Conservation (phyloP, 129 eudicot genomes). For the Smallanthus sonchifolius region DNA sequence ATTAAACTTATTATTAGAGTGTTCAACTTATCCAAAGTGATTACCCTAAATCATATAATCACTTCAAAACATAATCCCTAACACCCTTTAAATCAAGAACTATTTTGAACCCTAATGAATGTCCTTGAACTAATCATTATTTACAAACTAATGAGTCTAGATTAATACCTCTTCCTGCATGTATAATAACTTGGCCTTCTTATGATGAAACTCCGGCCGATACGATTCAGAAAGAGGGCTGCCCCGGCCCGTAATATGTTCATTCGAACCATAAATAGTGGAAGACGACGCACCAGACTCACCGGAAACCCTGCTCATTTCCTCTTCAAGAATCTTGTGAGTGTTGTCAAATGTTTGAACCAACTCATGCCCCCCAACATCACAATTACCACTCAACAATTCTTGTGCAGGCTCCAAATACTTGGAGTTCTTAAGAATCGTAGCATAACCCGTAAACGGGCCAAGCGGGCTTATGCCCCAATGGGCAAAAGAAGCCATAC, state of each 20-base stretch:
- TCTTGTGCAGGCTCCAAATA: constrained; percentile 73
- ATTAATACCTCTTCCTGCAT: constrained; percentile 81
- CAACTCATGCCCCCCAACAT: constrained; percentile 33
- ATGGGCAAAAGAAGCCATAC: constrained; percentile 26
- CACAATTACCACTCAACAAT: constrained; percentile 58
- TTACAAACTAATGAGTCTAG: not conserved
- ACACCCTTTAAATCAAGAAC: not conserved
- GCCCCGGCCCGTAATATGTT: constrained; percentile 24
- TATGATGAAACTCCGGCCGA: constrained; percentile 63
- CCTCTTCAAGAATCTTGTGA: constrained; percentile 33
- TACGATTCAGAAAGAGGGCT: constrained; percentile 35
- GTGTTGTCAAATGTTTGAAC: constrained; percentile 26
- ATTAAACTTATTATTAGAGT: not conserved
- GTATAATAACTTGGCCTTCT: constrained; percentile 64
- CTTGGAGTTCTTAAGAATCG: constrained; percentile 59
- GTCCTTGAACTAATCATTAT: not conserved
- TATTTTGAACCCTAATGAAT: not conserved
- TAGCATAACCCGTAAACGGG: constrained; percentile 86
- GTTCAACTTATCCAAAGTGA: not conserved
- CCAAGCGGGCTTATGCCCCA: constrained; percentile 64
- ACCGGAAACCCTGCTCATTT: constrained; percentile 25
- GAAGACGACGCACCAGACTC: constrained; percentile 48
- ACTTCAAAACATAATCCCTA: not conserved
- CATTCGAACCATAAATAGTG: constrained; percentile 41
- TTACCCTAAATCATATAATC: not conserved